Base-by-base conservation (phyloP, 1,284 basidiomycete species). In the Tilletia walkeri region DNA sequence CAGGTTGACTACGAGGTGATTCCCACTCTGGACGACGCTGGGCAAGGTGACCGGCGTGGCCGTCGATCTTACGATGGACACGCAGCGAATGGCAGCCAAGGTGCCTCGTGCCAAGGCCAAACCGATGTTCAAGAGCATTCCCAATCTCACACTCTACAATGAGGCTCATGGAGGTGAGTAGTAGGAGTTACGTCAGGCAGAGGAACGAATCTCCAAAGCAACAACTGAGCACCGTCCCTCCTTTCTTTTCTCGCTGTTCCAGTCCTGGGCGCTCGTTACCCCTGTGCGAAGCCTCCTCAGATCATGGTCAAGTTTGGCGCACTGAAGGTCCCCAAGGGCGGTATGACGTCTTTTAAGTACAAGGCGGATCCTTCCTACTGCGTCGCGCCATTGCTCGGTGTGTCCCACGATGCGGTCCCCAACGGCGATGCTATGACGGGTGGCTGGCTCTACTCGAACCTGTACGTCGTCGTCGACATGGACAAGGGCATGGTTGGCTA, bases 401-500 rank as follows among this genome's bases (percentile, higher is more conserved):
- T 53, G 6, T 9, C 10, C 50, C 1, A n/a, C 1, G 18, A 7
- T 1, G 50, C 50, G 9, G 24, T 53, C 50, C 50, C 50, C 12
- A 53, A 53, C 50, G 50, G 50, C 1, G 50, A 53, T 30, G 50
- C n/a, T 6, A 53, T 53, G 9, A 4, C 50, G 9, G 50, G 50
- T 2, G 50, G 12, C n/a, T n/a, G 2, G 1, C 24, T 53, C 24
- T 53, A 20, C 24, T n/a, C 18, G 24, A 53, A 53, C 24, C 50
- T 53, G 7, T 53, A 53, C 18, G 24, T 18, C 50, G 50, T 20
- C 7, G n/a, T 53, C 50, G 18, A n/a, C n/a, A 20, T n/a, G 50
- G 50, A 53, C 12, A 53, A 53, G 50, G 50, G 50, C 50, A 18
- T n/a, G 9, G 50, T 53, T 30, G 50, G 50, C n/a, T 53, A 53